Evolutionary conservation across 2,329 filamentous ascomycete species (phyloP), one percentile per base, ranked within the genome.

Genomic region (Fusarium chlamydosporum): DNA sequence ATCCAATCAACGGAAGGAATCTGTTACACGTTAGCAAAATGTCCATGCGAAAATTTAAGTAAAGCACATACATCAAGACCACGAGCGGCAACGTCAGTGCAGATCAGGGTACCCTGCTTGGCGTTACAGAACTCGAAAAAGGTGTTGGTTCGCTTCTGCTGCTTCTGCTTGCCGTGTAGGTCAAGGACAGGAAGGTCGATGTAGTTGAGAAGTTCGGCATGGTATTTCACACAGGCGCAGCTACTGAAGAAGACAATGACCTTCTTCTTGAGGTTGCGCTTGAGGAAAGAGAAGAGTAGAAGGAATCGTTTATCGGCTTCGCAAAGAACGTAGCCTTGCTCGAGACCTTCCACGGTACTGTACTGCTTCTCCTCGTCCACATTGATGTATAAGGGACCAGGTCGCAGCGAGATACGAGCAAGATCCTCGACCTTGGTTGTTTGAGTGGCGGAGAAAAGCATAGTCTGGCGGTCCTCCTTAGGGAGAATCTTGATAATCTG

Each of bases 351-450:
- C 12, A 97, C 96, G 0, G 96, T 99, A 76, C 91, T 94, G 81
- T 93, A 92, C 79, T 96, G 90, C 82, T 96, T 92, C 75, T 90
- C 84, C 79, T 97, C 88, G 77, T 98, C 95, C 61, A 99, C 96
- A 77, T 98, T 97, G 85, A 99, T 96, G 81, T 97, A 98, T 13
- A 99, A 84, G 3, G 96, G 96, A 4, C 95, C 94, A 1, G 93
- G 91, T 35, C 94, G 89, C 47, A 99, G 86, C 6, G 96, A 99
- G 77, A 99, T 97, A 68, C 96, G 87, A 2, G 96, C 96, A 56
- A 99, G 86, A 80, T 99, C 96, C 81, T 98, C 95, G 72, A 99
- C 96, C 82, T 99, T 98, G 57, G 95, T 98, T 4, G 96, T 99
- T 80, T 98, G 96, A 6, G 96, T 99, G 15, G 96, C 96, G 15